Evolutionary conservation across 2,329 filamentous ascomycete species (phyloP).

Genomic region (Fusarium agapanthi): DNA sequence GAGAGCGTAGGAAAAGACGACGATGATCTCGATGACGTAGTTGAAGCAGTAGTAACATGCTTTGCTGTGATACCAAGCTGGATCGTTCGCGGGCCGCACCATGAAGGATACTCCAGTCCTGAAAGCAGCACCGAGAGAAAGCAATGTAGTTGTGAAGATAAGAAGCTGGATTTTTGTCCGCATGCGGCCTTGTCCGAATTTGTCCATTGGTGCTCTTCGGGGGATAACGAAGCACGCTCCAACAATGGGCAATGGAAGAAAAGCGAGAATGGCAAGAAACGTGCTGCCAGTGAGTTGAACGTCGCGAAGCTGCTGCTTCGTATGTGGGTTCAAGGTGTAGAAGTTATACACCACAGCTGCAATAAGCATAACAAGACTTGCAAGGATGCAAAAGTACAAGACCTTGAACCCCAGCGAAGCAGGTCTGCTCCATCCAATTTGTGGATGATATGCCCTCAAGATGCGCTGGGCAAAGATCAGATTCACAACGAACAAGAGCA

Average conservation of each 20-base stretch:
- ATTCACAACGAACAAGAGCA: slow-evolving; percentile 82
- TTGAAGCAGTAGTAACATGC: slow-evolving; percentile 83
- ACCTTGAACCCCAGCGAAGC: slow-evolving; percentile 63
- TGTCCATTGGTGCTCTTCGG: slow-evolving; percentile 56
- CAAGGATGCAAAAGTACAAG: slow-evolving; percentile 66
- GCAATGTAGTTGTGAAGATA: slow-evolving; percentile 63
- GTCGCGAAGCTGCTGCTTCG: slow-evolving; percentile 62
- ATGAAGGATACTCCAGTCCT: slow-evolving; percentile 68
- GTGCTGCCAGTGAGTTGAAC: slow-evolving; percentile 74
- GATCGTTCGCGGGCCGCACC: slow-evolving; percentile 57
- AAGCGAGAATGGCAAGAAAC: slow-evolving; percentile 66
- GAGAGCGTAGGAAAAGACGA: slow-evolving; percentile 73
- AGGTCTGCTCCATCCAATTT: slow-evolving; percentile 71
- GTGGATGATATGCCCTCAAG: slow-evolving; percentile 75
- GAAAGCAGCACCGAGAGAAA: slow-evolving; percentile 76
- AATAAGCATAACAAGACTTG: slow-evolving; percentile 73
- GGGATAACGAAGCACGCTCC: slow-evolving; percentile 60
- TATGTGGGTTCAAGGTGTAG: slow-evolving; percentile 68
- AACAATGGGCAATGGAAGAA: slow-evolving; percentile 67
- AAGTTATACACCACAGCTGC: slow-evolving; percentile 69
- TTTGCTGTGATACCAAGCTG: slow-evolving; percentile 76
- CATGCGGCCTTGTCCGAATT: slow-evolving; percentile 70
- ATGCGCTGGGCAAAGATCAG: slow-evolving; percentile 80
- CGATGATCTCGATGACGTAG: slow-evolving; percentile 76
- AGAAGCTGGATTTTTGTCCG: slow-evolving; percentile 73